phyloP scores from a whole-genome alignment of 164 flowering plant species.

The Cinnamomum chago region DNA sequence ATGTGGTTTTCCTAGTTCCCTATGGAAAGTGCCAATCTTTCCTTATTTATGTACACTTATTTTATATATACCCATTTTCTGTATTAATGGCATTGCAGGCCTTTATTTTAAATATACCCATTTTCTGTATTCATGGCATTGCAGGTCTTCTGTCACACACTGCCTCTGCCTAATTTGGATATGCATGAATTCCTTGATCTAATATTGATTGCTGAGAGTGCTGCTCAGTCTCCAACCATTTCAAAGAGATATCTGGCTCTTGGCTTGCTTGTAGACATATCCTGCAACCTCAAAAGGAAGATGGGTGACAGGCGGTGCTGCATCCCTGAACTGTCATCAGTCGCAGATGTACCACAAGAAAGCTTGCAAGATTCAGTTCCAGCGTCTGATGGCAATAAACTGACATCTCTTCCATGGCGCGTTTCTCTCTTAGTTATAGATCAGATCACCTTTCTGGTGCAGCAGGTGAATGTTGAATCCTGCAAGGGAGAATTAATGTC shows the following conservation, averaged over 20 bases:
- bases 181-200: slow-evolving; percentile 33
- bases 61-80: slow-evolving; percentile 6
- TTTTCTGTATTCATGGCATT: slow-evolving; percentile 16
- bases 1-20: neutral
- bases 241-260: slow-evolving; percentile 37
- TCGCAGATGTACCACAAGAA: neutral
- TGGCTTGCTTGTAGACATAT: slow-evolving; percentile 36
- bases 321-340: neutral
- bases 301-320: slow-evolving; percentile 8
- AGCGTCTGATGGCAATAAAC: slow-evolving; percentile 18
- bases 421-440: slow-evolving; percentile 35
- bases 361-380: neutral
- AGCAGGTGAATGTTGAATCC: slow-evolving; percentile 9
- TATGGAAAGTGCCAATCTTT: no score
- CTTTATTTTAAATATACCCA: slow-evolving; percentile 2
- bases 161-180: slow-evolving; percentile 23
- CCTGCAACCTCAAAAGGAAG: slow-evolving; percentile 22
- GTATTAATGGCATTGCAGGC: slow-evolving; percentile 36
- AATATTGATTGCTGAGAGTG: slow-evolving; percentile 30
- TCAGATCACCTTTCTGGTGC: slow-evolving; percentile 30
- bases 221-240: slow-evolving; percentile 29
- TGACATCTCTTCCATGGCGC: slow-evolving; percentile 19
- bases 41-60: no score
- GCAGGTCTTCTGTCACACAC: slow-evolving; percentile 40
- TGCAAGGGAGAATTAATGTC: neutral